phyloP scores from a whole-genome alignment of 1,284 basidiomycete genomes.

The Grifola frondosa region DNA sequence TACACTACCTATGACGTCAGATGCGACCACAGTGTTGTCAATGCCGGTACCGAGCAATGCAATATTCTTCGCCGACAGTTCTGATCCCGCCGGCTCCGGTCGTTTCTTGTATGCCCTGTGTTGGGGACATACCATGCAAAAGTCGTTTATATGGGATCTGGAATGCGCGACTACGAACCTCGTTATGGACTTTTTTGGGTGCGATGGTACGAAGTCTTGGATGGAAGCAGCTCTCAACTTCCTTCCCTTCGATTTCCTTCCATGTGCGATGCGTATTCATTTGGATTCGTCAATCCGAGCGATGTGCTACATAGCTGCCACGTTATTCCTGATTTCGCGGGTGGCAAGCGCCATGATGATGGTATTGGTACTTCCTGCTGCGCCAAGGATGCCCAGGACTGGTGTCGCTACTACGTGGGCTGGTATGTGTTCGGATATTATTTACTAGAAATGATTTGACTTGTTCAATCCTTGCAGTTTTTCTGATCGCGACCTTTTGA shows the following conservation, averaged over 20 bases:
- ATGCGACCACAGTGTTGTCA: not conserved
- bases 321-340: not conserved
- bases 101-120: conserved; percentile 12
- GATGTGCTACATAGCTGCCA: conserved; percentile 6
- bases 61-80: not conserved
- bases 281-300: conserved; percentile 5
- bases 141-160: conserved; percentile 6
- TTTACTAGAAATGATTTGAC: too few relatives aligned
- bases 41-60: not conserved
- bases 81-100: not conserved
- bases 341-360: not conserved
- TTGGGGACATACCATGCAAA: conserved; percentile 5
- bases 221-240: not conserved
- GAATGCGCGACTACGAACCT: conserved; percentile 4
- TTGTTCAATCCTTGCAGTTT: too few relatives aligned
- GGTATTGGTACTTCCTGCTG: not conserved
- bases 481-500: conserved; percentile 1
- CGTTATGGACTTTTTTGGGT: conserved; percentile 5
- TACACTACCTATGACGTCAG: not conserved
- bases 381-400: not conserved
- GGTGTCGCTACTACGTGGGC: not conserved
- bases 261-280: not conserved
- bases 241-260: not conserved
- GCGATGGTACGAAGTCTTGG: conserved; percentile 2
- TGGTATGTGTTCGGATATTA: too few relatives aligned